phyloP scores from a whole-genome alignment of 2,329 filamentous ascomycete species.

The Cercospora sp. region DNA sequence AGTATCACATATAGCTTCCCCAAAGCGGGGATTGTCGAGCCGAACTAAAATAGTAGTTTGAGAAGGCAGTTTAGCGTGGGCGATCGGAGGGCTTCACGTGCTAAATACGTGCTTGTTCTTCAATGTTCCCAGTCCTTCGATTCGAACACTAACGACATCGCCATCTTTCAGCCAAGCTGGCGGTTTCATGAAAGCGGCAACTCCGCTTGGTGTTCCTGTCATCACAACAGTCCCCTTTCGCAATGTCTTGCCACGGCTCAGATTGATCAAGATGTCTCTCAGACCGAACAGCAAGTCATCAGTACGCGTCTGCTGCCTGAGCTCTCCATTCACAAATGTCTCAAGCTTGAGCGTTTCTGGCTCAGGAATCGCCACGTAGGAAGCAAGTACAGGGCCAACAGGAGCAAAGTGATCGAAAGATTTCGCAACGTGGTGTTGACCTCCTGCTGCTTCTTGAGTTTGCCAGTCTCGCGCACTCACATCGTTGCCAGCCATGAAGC shows the following conservation, averaged over 20 bases:
- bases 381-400: slow-evolving; percentile 28
- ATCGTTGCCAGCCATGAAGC: slow-evolving; percentile 74
- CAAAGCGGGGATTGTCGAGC: background rate
- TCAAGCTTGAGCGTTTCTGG: slow-evolving; percentile 44
- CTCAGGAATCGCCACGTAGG: slow-evolving; percentile 47
- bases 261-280: slow-evolving; percentile 36
- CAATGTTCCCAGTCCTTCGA: background rate
- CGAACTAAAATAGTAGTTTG: background rate
- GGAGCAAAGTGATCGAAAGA: slow-evolving; percentile 60
- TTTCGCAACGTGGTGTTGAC: slow-evolving; percentile 42
- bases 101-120: background rate
- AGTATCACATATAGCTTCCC: background rate
- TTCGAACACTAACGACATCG: background rate
- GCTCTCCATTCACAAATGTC: slow-evolving; percentile 53
- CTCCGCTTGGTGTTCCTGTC: background rate
- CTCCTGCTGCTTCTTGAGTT: background rate
- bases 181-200: background rate
- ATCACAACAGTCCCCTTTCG: slow-evolving; percentile 16
- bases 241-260: slow-evolving; percentile 43
- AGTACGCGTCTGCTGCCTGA: slow-evolving; percentile 46
- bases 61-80: background rate
- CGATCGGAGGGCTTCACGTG: background rate
- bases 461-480: slow-evolving; percentile 71
- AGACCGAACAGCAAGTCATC: slow-evolving; percentile 50
- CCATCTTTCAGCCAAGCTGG: background rate